A percentile compares a stretch with the other conserved stretches of the same genome.
Conservation (phyloP, 352 stramenopile species). For the Pythium volutum region DNA sequence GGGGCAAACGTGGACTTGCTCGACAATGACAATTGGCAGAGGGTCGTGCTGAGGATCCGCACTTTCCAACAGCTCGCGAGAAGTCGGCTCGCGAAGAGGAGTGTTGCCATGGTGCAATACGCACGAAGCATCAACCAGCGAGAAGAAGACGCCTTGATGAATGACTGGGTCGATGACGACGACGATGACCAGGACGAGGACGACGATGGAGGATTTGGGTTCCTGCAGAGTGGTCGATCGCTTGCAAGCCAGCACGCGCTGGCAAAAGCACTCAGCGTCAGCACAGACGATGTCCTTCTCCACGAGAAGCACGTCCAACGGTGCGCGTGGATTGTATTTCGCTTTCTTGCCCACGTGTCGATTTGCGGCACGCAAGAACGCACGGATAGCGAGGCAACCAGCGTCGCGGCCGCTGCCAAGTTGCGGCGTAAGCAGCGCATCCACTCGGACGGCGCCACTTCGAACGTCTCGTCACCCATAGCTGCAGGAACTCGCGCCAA, state of each 20-base stretch:
- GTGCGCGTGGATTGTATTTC: constrained; percentile 82
- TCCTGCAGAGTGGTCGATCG: neutral
- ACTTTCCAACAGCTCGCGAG: constrained; percentile 15
- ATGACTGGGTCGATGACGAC: constrained; percentile 30
- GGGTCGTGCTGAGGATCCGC: constrained; percentile 32
- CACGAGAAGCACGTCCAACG: constrained; percentile 63
- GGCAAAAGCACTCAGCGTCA: constrained; percentile 42
- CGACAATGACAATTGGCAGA: constrained; percentile 27
- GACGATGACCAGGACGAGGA: constrained; percentile 25
- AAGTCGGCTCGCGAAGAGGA: neutral
- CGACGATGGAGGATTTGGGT: neutral
- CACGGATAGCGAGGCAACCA: constrained; percentile 68
- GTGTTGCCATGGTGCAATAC: constrained; percentile 25
- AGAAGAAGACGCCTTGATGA: constrained; percentile 30
- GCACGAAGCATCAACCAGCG: constrained; percentile 31
- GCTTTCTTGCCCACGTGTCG: constrained; percentile 66
- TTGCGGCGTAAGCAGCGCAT: constrained; percentile 65
- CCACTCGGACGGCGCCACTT: constrained; percentile 32
- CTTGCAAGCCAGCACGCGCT: constrained; percentile 17
- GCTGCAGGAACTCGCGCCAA: constrained; percentile 23
- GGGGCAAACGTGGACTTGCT: constrained; percentile 38
- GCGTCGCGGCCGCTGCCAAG: constrained; percentile 62
- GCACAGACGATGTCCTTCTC: constrained; percentile 66
- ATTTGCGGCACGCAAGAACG: constrained; percentile 71
- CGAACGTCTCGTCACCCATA: constrained; percentile 18